Base-by-base conservation (phyloP, 768 basidiomycete genomes). In the Suillus americanus region DNA sequence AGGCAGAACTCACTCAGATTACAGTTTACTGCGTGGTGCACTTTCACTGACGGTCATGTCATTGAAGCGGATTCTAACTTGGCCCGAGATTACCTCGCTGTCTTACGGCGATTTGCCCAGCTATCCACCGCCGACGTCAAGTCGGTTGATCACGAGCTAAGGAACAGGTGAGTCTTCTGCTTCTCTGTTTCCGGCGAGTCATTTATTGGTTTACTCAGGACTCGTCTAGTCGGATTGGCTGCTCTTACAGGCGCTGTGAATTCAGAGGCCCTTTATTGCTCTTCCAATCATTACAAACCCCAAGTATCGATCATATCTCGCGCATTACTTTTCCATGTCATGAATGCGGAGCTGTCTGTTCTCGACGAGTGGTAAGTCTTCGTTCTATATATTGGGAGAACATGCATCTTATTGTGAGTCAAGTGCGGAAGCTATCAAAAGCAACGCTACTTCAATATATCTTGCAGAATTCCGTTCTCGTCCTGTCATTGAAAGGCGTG, bases 1-100 rank as follows among this genome's bases (percentile, higher is more conserved):
- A 7, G 25, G 14, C 16, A 23, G n/a, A 54, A 25, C 43, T 23
- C 28, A 56, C 70, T 7, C 65, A 41, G 53, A 3, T 20, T n/a
- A 38, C 69, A 95, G 91, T 94, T 97, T 70, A 92, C 90, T 3
- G 90, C 94, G 1, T 98, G 94, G 90, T 90, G 91, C 23, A 95
- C 95, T 18, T 97, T 89, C 68, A 94, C 95, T 25, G 90, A 96
- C 68, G 94, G 94, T 0, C 88, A 88, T 62, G 80, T 91, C 46
- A 87, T 96, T 66, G 92, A 91, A 33, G 86, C 89, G 14, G 95
- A 97, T 71, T 85, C 84, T 62, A 77, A 72, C 37, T 78, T 93
- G 57, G 91, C 92, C 0, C 79, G 80, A 33, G 83, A 88, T 63
- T 97, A 97, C 75, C 77, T 93, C 38, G 81, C 83, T 9, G 84